phyloP scores from a whole-genome alignment of 2,329 filamentous ascomycete species.

The Aspergillus sp. region DNA sequence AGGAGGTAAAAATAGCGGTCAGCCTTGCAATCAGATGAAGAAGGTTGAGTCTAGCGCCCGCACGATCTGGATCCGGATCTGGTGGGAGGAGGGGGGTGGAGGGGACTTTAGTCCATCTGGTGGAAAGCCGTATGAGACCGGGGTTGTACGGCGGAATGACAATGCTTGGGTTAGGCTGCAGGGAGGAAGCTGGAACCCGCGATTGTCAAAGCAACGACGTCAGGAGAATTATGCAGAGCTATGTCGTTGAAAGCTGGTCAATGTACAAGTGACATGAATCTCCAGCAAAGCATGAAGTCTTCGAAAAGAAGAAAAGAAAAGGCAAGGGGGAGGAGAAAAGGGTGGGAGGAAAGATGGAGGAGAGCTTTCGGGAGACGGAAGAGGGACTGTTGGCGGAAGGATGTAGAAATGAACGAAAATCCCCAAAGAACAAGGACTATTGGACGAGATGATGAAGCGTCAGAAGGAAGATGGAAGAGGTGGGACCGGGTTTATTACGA shows the following conservation, averaged over 20 bases:
- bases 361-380: slow-evolving; percentile 6
- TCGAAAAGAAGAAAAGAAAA: not conserved
- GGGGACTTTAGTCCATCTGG: slow-evolving; percentile 22
- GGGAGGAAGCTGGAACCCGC: slow-evolving; percentile 15
- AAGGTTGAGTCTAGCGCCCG: slow-evolving; percentile 12
- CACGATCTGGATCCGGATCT: slow-evolving; percentile 12
- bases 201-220: slow-evolving; percentile 13
- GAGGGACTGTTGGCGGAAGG: slow-evolving; percentile 8
- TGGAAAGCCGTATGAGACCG: slow-evolving; percentile 13
- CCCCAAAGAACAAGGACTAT: not conserved
- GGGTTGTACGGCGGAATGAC: slow-evolving; percentile 19
- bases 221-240: slow-evolving; percentile 15
- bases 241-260: slow-evolving; percentile 14
- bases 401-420: slow-evolving; percentile 8
- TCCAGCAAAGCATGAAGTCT: slow-evolving; percentile 6
- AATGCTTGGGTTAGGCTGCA: slow-evolving; percentile 22
- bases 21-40: slow-evolving; percentile 20
- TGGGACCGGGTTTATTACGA: slow-evolving; percentile 4
- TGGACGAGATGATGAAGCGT: slow-evolving; percentile 1
- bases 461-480: not conserved
- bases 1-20: slow-evolving; percentile 31
- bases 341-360: not conserved
- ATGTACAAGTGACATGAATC: slow-evolving; percentile 11
- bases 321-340: slow-evolving; percentile 9
- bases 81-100: slow-evolving; percentile 4